Evolutionary conservation across 306 rosid species (phyloP).

Genomic region (Glycyrrhiza uralensis): DNA sequence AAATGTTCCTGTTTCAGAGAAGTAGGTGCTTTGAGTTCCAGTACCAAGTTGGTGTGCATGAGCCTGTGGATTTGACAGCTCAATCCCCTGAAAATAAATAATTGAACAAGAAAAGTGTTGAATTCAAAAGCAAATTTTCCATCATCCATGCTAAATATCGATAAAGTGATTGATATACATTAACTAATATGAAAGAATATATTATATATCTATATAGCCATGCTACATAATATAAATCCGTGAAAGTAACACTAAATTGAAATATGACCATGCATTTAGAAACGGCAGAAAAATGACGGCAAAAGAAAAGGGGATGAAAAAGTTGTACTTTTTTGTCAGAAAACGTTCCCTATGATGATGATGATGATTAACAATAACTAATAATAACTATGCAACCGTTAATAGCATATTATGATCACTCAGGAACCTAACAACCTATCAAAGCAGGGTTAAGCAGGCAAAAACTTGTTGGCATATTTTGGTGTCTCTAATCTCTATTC

Average conservation of each 20-base stretch:
- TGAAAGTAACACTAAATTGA: neutral
- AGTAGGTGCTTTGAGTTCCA: conserved; percentile 95
- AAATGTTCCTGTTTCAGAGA: conserved; percentile 93
- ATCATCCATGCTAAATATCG: conserved; percentile 5
- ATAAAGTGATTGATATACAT: neutral
- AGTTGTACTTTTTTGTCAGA: neutral
- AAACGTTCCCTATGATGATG: neutral
- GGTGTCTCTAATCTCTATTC: neutral
- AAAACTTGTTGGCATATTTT: neutral
- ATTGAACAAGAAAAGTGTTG: neutral
- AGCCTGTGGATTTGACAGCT: conserved; percentile 94
- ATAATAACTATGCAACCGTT: neutral
- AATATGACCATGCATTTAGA: neutral
- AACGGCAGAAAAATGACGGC: neutral
- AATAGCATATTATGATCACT: neutral
- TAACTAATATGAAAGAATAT: neutral
- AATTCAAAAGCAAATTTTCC: neutral
- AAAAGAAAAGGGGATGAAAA: neutral
- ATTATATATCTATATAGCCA: neutral
- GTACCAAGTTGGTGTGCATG: conserved; percentile 91
- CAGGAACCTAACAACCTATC: neutral
- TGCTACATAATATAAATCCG: neutral
- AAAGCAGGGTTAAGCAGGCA: neutral
- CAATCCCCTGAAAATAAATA: conserved; percentile 64
- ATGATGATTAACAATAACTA: neutral